Base-by-base conservation (phyloP, 352 stramenopile genomes). In the Aphanomyces cochlioides region DNA sequence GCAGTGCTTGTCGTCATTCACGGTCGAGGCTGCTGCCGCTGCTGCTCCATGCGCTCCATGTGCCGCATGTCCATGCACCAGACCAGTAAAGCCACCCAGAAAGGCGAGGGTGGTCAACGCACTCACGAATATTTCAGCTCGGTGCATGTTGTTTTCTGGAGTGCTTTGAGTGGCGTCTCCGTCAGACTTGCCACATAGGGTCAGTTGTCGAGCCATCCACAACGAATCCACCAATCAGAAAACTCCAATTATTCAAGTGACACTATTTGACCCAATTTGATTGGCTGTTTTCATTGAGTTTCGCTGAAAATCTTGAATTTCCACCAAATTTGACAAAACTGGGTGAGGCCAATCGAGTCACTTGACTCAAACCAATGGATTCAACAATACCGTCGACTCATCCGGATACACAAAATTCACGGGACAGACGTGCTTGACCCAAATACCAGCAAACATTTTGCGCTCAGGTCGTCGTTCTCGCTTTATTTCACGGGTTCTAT, bases 1-100 rank as follows among this genome's bases (percentile, higher is more conserved):
- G 40, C 64, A 70, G 37, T 56, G 64, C 40, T 70, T 70, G 54
- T 61, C 64, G 54, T 70, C 64, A 50, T 70, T 59, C 34, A 63
- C 39, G 48, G 21, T 36, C 5, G 47, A 43, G 8, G 43, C 64
- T 8, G 12, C 40, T 7, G 64, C n/a, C 8, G 54, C 54, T 36
- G 19, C 17, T 37, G 54, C 54, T 7, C 28, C 54, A 8, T 58
- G 50, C 21, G 54, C 54, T n/a, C 19, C 48, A 61, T 70, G 64
- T 10, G 64, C 64, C 8, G 19, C 59, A 60, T 67, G 60, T 10
- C 19, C 60, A 58, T 67, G n/a, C 7, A 37, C 60, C 1, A 1
- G 13, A 10, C 15, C 13, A 39, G 45, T 17, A 28, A 48, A 21
- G 28, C 15, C 56, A 63, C 28, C 7, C 13, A 36, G 50, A 19